Percentiles rank a stretch among this genome's conserved stretches.
Evolutionary conservation across 2,329 filamentous ascomycete genomes (phyloP).

Genomic region (Endoconidiophora laricicola): DNA sequence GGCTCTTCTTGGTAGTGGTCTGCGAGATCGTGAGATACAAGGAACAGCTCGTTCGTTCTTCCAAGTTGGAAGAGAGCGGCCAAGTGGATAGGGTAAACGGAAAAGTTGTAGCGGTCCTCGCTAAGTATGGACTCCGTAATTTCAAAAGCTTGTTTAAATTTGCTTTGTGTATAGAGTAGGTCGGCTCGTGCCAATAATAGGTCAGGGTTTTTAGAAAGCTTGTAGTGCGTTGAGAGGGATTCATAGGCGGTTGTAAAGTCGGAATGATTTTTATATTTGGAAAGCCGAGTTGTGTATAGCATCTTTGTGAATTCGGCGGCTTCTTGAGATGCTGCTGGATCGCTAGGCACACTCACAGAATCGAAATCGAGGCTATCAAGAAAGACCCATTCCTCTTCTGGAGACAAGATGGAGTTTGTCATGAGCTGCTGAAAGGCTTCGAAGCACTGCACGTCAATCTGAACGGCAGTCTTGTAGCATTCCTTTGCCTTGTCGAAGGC

Average conservation of each 20-base stretch:
- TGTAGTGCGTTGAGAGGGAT: constrained; percentile 85
- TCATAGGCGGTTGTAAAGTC: constrained; percentile 76
- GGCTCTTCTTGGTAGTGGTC: constrained; percentile 84
- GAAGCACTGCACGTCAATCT: constrained; percentile 95
- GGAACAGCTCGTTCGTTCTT: constrained; percentile 74
- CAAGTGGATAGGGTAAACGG: constrained; percentile 76
- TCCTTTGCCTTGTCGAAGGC: constrained; percentile 94
- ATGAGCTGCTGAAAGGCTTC: constrained; percentile 97
- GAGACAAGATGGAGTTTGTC: constrained; percentile 83
- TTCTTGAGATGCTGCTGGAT: constrained; percentile 58
- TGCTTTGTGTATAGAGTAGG: constrained; percentile 83
- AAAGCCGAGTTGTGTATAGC: constrained; percentile 87
- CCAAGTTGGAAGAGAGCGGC: constrained; percentile 79
- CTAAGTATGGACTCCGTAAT: constrained; percentile 72
- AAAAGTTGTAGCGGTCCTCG: constrained; percentile 76
- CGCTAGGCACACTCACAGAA: constrained; percentile 49
- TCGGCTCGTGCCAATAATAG: constrained; percentile 81
- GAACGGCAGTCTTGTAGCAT: constrained; percentile 93
- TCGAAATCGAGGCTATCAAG: constrained; percentile 83
- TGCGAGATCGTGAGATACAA: constrained; percentile 81
- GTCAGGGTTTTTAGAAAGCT: constrained; percentile 70
- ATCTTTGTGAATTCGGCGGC: constrained; percentile 88
- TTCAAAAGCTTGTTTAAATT: constrained; percentile 70
- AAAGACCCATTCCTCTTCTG: constrained; percentile 79
- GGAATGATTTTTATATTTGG: constrained; percentile 80